Evolutionary conservation across 176 grass and related monocot species (phyloP).

Genomic region (Juncus effusus): DNA sequence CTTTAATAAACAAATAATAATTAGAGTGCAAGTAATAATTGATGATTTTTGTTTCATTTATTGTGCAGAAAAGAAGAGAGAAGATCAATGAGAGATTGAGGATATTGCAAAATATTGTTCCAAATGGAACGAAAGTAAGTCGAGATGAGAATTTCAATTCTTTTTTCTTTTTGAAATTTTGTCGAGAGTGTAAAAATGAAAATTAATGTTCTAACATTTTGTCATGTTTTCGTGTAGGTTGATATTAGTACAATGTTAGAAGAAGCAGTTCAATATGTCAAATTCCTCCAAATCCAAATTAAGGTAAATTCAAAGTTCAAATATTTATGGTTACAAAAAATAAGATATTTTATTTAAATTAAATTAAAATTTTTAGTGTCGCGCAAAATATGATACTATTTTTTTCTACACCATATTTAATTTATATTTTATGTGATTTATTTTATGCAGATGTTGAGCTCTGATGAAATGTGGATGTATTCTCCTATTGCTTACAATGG

Average conservation of each 20-base stretch:
- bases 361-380: too few relatives aligned
- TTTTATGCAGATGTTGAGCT: constrained; percentile 62
- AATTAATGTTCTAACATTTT: background rate
- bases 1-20: background rate
- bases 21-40: background rate
- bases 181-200: constrained; percentile 13
- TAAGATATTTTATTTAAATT: background rate
- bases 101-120: constrained; percentile 72
- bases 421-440: constrained; percentile 1
- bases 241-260: constrained; percentile 96
- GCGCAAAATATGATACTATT: background rate
- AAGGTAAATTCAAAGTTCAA: constrained; percentile 35
- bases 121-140: constrained; percentile 90
- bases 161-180: background rate
- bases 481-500: constrained; percentile 81
- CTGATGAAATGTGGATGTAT: constrained; percentile 84
- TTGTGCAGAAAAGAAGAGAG: constrained; percentile 75
- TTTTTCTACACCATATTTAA: constrained; percentile 8
- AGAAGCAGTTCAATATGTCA: constrained; percentile 79
- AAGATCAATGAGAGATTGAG: constrained; percentile 80
- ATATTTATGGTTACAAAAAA: background rate
- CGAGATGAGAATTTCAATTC: constrained; percentile 9
- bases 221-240: constrained; percentile 38
- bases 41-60: background rate
- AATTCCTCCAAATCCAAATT: constrained; percentile 83